Percentiles rank a stretch among this genome's conserved stretches.
Conservation (phyloP, 257 asterid species). For the Nicotiana paniculata region DNA sequence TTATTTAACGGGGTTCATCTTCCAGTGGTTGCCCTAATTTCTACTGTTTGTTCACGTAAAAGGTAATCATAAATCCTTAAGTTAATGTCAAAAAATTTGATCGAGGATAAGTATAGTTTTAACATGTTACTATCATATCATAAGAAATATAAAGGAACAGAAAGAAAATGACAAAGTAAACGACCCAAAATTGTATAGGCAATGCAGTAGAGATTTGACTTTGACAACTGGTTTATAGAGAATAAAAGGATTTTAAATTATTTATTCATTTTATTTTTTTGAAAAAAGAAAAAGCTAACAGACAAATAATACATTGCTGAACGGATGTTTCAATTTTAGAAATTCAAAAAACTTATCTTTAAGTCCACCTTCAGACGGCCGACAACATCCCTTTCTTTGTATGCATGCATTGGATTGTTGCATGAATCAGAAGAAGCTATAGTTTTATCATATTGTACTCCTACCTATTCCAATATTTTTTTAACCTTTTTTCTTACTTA, state of each 20-base stretch:
- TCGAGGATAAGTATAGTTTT: no score
- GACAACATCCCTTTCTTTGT: not conserved
- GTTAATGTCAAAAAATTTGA: no score
- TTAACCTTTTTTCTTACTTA: not conserved
- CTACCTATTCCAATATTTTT: no score
- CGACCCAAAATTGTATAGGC: not conserved
- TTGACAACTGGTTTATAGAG: not conserved
- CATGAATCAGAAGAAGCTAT: not conserved
- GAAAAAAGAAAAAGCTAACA: not conserved
- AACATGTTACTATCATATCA: not conserved
- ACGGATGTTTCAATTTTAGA: not conserved
- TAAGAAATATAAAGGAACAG: not conserved
- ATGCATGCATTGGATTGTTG: not conserved
- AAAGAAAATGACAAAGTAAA: not conserved
- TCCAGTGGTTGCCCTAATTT: not conserved
- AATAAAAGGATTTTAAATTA: not conserved
- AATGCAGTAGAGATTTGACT: not conserved
- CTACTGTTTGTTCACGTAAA: not conserved
- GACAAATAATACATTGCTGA: not conserved
- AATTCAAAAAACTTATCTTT: not conserved
- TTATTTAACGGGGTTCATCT: not conserved
- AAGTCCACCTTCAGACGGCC: not conserved
- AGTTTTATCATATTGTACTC: not conserved
- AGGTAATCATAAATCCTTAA: not conserved
- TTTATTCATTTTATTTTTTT: no score